Conservation (phyloP, 2,329 filamentous ascomycete genomes). For the Dryadomyces quercivorus region DNA sequence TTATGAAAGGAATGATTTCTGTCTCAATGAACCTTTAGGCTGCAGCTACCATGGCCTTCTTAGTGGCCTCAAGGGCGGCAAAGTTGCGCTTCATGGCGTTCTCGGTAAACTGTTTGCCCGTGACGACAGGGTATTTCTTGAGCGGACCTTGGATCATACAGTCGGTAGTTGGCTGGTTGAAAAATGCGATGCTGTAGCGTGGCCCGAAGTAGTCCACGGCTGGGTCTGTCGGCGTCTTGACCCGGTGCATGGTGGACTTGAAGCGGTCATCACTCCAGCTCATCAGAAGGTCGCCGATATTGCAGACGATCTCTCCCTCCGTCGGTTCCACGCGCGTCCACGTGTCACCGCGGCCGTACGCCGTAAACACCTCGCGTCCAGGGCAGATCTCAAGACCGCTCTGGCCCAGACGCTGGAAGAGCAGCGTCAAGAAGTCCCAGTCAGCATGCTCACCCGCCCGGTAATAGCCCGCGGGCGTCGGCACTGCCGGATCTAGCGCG, state of each 20-base stretch:
- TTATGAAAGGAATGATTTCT: too few relatives aligned
- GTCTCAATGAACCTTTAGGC: too few relatives aligned
- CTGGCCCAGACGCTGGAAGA: slow-evolving; percentile 50
- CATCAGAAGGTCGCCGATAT: slow-evolving; percentile 56
- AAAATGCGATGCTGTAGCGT: slow-evolving; percentile 53
- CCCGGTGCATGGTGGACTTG: slow-evolving; percentile 53
- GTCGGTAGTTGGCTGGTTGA: slow-evolving; percentile 43
- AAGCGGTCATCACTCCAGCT: slow-evolving; percentile 55
- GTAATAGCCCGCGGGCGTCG: slow-evolving; percentile 32
- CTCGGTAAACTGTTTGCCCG: slow-evolving; percentile 45
- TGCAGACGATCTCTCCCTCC: slow-evolving; percentile 46
- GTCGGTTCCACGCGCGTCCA: slow-evolving; percentile 52
- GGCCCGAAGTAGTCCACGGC: slow-evolving; percentile 39
- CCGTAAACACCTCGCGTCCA: slow-evolving; percentile 45
- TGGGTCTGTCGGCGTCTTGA: slow-evolving; percentile 45
- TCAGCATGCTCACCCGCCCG: slow-evolving; percentile 49
- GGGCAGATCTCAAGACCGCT: slow-evolving; percentile 53
- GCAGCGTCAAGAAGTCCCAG: slow-evolving; percentile 49
- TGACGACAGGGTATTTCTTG: slow-evolving; percentile 50
- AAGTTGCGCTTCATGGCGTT: slow-evolving; percentile 15
- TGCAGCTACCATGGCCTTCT: neutral
- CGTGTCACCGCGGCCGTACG: slow-evolving; percentile 43
- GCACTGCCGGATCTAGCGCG: slow-evolving; percentile 14
- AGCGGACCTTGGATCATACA: slow-evolving; percentile 44
- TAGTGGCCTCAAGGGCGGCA: slow-evolving; percentile 12